Percentiles rank a stretch among this genome's conserved stretches.
Conservation (phyloP, 2,329 filamentous ascomycete genomes). For the Pseudocercospora fuligena region DNA sequence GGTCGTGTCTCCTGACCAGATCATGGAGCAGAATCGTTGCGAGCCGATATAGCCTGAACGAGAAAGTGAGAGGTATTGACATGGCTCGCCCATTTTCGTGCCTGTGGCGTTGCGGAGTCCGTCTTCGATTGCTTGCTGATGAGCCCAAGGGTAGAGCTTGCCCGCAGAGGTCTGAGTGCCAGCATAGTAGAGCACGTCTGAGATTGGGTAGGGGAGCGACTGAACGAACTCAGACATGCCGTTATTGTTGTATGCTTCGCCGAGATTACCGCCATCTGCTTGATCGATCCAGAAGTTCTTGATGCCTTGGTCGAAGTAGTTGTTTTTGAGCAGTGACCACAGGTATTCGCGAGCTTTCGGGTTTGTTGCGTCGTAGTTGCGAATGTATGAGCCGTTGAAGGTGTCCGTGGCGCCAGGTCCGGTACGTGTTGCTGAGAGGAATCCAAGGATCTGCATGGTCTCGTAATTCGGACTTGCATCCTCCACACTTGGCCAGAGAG, state of each 20-base stretch:
- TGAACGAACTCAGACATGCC: slow-evolving; percentile 37
- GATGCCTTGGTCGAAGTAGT: slow-evolving; percentile 42
- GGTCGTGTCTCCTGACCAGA: slow-evolving; percentile 41
- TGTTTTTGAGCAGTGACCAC: slow-evolving; percentile 36
- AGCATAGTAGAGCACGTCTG: slow-evolving; percentile 38
- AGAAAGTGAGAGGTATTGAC: slow-evolving; percentile 36
- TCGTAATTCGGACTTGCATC: slow-evolving; percentile 38
- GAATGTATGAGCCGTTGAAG: slow-evolving; percentile 41
- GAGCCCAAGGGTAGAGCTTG: slow-evolving; percentile 41
- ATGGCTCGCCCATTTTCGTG: slow-evolving; percentile 34
- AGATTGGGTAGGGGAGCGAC: slow-evolving; percentile 39
- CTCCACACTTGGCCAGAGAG: slow-evolving; percentile 40
- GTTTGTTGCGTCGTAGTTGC: slow-evolving; percentile 42
- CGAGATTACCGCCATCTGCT: slow-evolving; percentile 44
- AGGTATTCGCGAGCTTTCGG: slow-evolving; percentile 38
- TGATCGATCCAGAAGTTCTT: slow-evolving; percentile 44
- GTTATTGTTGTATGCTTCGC: slow-evolving; percentile 47
- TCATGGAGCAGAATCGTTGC: slow-evolving; percentile 41
- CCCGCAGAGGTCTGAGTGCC: slow-evolving; percentile 38
- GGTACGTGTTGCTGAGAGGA: slow-evolving; percentile 36
- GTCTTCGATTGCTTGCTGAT: slow-evolving; percentile 40
- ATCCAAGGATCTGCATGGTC: slow-evolving; percentile 35
- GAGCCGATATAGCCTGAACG: slow-evolving; percentile 41
- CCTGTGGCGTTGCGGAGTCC: slow-evolving; percentile 37
- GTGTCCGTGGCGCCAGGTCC: slow-evolving; percentile 39